Base-by-base conservation (phyloP, 176 grass and related monocot genomes). In the Ensete ventricosum region DNA sequence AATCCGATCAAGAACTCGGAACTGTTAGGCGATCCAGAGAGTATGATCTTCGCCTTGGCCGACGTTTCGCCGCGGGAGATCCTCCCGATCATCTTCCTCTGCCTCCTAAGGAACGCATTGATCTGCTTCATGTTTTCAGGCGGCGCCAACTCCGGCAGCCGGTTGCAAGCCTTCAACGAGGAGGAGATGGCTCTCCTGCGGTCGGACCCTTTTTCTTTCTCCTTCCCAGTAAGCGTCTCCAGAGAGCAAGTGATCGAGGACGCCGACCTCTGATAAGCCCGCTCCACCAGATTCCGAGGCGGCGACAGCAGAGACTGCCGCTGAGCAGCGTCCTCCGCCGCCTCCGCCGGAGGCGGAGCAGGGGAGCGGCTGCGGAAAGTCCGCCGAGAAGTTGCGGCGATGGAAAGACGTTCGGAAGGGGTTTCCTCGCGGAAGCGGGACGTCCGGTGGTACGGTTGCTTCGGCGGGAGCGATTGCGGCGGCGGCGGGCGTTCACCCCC, bases 11-110 rank as follows among this genome's bases (percentile, higher is more conserved):
- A 8, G 14, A 43, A 71, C n/a, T 54, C 53, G 81, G 34, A 79
- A 85, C 81, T 88, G 80, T 79, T 85, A 13, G 89, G 85, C 66
- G 89, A 83, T 58, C 85, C 83, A 16, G 89, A 84, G 67, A 92
- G 86, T 43, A 92, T 77, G 72, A 92, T 62, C 79, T 75, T 88
- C 49, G 79, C 68, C 79, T 88, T 55, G 79, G 78, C 50, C 11
- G 52, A 7, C 2, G 49, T 27, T 79, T 82, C 83, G 22, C 68
- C 81, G 64, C 81, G 19, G 17, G 72, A 66, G 8, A 88, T 69
- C 50, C 79, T 76, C 24, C 52, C 76, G 50, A 92, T 16, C 63
- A 63, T 78, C 9, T 55, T 20, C 65, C 86, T 87, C 89, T 88
- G 86, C 54, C 62, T 73, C 51, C 14, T 77, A 60, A 92, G 89